Conservation (phyloP, 2,329 filamentous ascomycete genomes). For the Fusarium sp. region DNA sequence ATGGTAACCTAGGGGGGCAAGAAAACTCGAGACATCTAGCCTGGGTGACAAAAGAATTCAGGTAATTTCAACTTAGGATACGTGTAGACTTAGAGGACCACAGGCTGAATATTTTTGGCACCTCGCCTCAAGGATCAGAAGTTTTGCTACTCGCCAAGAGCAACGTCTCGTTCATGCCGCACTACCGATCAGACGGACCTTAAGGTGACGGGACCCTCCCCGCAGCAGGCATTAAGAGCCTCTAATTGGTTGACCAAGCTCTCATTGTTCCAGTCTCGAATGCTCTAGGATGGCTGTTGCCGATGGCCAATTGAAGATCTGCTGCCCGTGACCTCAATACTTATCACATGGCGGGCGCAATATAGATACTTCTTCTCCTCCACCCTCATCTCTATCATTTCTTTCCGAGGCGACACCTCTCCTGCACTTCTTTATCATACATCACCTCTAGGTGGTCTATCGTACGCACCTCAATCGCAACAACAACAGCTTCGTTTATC, state of each 20-base stretch:
- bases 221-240: not conserved
- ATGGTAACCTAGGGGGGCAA: not conserved
- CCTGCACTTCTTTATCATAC: not conserved
- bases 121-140: not conserved
- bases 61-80: not conserved
- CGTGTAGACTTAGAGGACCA: not conserved
- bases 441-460: not conserved
- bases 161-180: constrained; percentile 12
- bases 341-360: constrained; percentile 4
- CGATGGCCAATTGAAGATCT: constrained; percentile 13
- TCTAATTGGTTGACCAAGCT: constrained; percentile 10
- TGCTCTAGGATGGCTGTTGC: not conserved
- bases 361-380: not conserved
- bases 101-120: not conserved
- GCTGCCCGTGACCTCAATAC: constrained; percentile 15
- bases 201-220: not conserved
- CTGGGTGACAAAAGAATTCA: not conserved
- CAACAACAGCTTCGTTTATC: not conserved
- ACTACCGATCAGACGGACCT: constrained; percentile 7
- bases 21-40: not conserved
- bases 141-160: not conserved
- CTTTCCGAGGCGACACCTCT: not conserved
- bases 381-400: not conserved
- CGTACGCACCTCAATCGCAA: not conserved
- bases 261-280: not conserved